Conservation (phyloP, 495 filamentous ascomycete species). For the Penicillium lagena region DNA sequence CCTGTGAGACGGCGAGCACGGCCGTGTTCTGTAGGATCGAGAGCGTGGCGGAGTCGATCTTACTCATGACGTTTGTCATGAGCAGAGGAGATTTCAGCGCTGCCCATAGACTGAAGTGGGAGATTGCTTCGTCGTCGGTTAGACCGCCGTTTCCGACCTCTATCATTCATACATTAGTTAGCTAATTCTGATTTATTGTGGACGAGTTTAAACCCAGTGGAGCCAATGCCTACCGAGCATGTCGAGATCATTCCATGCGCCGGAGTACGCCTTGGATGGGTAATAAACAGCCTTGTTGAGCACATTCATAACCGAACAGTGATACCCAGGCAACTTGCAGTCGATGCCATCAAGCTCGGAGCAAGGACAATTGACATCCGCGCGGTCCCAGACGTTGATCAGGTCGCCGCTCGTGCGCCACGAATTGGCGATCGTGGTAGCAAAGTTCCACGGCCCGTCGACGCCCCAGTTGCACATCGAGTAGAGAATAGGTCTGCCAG, state of each 20-base stretch:
- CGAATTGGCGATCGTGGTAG: slow-evolving; percentile 48
- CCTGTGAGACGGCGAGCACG: slow-evolving; percentile 41
- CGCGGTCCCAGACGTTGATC: slow-evolving; percentile 13
- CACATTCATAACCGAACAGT: slow-evolving; percentile 48
- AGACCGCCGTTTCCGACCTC: slow-evolving; percentile 59
- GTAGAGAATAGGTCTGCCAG: slow-evolving; percentile 55
- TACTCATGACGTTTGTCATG: slow-evolving; percentile 26
- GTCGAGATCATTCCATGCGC: slow-evolving; percentile 42
- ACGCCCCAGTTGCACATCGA: slow-evolving; percentile 54
- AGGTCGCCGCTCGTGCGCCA: slow-evolving; percentile 50
- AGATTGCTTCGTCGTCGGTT: slow-evolving; percentile 31
- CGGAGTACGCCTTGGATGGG: slow-evolving; percentile 21
- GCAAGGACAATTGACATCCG: slow-evolving; percentile 33
- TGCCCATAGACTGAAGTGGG: slow-evolving; percentile 32
- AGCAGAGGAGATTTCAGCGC: slow-evolving; percentile 28
- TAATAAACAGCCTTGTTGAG: slow-evolving; percentile 42
- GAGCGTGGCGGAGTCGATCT: slow-evolving; percentile 17
- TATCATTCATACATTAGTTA: slow-evolving; percentile 23
- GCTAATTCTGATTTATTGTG: too few species aligned
- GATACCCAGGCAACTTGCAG: slow-evolving; percentile 45
- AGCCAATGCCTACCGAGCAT: slow-evolving; percentile 33
- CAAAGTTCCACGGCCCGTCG: slow-evolving; percentile 50
- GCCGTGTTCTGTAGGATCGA: slow-evolving; percentile 36
- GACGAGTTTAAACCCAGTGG: too few species aligned
- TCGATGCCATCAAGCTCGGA: slow-evolving; percentile 27